phyloP scores from a whole-genome alignment of 2,329 filamentous ascomycete species.

The Calonectria leucothoes region DNA sequence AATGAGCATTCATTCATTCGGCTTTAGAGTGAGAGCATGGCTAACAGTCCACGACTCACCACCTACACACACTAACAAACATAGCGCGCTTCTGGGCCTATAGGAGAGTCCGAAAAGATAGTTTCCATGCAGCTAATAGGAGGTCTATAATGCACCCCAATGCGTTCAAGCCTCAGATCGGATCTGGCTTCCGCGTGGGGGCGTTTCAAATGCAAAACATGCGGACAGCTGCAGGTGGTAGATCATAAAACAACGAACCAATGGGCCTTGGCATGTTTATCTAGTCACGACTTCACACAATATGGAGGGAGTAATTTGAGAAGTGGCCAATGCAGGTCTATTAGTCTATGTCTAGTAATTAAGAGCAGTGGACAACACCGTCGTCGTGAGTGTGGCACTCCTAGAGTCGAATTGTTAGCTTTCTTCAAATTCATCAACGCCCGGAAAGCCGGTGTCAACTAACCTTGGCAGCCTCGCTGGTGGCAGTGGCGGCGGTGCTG shows the following conservation, averaged over 20 bases:
- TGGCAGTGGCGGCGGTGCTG: slow-evolving; percentile 28
- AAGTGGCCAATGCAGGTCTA: not conserved
- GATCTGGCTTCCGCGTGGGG: not conserved
- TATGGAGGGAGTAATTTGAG: not conserved
- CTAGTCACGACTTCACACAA: not conserved
- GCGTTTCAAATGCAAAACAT: not conserved
- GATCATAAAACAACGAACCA: not conserved
- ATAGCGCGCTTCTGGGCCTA: not conserved
- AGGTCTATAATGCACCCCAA: not conserved
- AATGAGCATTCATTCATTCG: no score
- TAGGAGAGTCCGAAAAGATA: not conserved
- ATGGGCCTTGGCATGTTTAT: not conserved
- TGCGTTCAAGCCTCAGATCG: not conserved
- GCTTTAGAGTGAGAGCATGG: no score
- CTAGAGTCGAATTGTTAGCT: slow-evolving; percentile 63
- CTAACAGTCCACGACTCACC: no score
- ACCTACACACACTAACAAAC: not conserved
- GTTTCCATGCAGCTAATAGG: not conserved
- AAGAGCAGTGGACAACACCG: slow-evolving; percentile 52
- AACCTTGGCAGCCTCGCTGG: slow-evolving; percentile 55
- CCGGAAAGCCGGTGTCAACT: slow-evolving; percentile 12
- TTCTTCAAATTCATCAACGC: slow-evolving; percentile 64
- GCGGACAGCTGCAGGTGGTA: not conserved
- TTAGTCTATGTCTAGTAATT: slow-evolving; percentile 4
- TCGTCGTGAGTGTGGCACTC: slow-evolving; percentile 58